These are phyloP conservation scores for Leavenworthia alabamica DNA, from an alignment of 345 rosid genomes.

Conservation along the genomic window DNA sequence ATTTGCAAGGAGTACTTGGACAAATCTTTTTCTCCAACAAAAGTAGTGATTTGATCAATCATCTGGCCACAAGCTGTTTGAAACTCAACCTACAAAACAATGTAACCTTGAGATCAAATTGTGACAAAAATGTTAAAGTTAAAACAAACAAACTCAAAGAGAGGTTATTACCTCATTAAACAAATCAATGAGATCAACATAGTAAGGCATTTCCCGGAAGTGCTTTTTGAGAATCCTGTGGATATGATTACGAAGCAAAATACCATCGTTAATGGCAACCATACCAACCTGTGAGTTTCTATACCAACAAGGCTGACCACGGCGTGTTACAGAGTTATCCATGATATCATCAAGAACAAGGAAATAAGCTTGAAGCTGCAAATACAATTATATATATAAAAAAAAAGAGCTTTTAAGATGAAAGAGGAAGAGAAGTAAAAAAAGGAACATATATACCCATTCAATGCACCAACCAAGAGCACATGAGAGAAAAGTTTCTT, in stretches of 20 bases:
- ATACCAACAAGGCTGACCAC: slow-evolving; percentile 87
- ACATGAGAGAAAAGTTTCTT: slow-evolving; percentile 55
- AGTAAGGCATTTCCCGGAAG: slow-evolving; percentile 46
- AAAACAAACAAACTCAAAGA: background rate
- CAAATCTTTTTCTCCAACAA: slow-evolving; percentile 64
- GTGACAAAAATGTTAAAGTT: background rate
- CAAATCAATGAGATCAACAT: slow-evolving; percentile 57
- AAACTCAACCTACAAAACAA: slow-evolving; percentile 54
- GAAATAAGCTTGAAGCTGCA: slow-evolving; percentile 76
- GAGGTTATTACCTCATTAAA: slow-evolving; percentile 57
- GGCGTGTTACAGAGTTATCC: slow-evolving; percentile 74
- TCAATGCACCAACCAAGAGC: slow-evolving; percentile 90
- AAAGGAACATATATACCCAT: slow-evolving; percentile 59
- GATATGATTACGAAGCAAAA: slow-evolving; percentile 56
- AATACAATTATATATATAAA: background rate
- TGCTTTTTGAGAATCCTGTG: slow-evolving; percentile 54
- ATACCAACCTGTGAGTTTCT: slow-evolving; percentile 71
- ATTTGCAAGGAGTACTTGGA: slow-evolving; percentile 48
- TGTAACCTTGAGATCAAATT: background rate
- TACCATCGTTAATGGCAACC: slow-evolving; percentile 60
- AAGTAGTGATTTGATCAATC: slow-evolving; percentile 71
- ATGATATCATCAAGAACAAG: slow-evolving; percentile 80
- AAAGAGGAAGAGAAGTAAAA: background rate
- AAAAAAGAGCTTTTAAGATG: background rate
- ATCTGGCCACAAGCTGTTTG: slow-evolving; percentile 76